Evolutionary conservation across 2,329 filamentous ascomycete species (phyloP), one percentile per base, ranked within the genome.

Genomic region (Cytospora chrysosperma): DNA sequence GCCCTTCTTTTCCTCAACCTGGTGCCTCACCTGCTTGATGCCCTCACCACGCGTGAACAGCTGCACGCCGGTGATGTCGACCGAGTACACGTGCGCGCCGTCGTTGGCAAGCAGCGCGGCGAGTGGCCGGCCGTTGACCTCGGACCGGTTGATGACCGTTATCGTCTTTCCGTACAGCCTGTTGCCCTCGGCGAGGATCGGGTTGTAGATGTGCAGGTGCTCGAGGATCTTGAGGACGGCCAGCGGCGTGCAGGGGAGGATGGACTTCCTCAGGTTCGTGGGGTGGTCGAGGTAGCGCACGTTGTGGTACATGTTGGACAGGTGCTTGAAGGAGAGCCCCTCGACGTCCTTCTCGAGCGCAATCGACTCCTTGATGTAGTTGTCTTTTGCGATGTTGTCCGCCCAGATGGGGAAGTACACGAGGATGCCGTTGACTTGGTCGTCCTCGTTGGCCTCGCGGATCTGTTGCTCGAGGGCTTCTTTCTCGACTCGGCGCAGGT

Each of bases 271-370:
- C 64, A 81, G 82, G 75, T 92, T 91, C 51, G 82, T 77, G 5
- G 89, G 89, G 27, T 88, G 81, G 77, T 99, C 95, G 62, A 99
- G 83, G 81, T 93, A 98, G 68, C 95, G 92, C 71, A 96, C 87
- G 80, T 99, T 99, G 82, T 97, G 91, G 80, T 98, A 99, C 93
- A 99, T 97, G 84, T 99, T 99, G 85, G 94, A 93, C 73, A 98
- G 90, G 79, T 98, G 93, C 74, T 88, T 89, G 78, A 97, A 94
- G 70, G 90, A 92, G 64, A 99, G 86, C 40, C 95, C 95, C 77
- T 99, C 95, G 69, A 99, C 94, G 72, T 99, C 95, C 78, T 99
- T 98, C 76, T 85, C 80, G 51, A 97, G 84, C 62, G 92, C 88
- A 62, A 97, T 93, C 3, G 96, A 92, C 79, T 97, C 93, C 79